Evolutionary conservation across 805 yeast species (phyloP).

Genomic region (Maudiozyma barnettii): DNA sequence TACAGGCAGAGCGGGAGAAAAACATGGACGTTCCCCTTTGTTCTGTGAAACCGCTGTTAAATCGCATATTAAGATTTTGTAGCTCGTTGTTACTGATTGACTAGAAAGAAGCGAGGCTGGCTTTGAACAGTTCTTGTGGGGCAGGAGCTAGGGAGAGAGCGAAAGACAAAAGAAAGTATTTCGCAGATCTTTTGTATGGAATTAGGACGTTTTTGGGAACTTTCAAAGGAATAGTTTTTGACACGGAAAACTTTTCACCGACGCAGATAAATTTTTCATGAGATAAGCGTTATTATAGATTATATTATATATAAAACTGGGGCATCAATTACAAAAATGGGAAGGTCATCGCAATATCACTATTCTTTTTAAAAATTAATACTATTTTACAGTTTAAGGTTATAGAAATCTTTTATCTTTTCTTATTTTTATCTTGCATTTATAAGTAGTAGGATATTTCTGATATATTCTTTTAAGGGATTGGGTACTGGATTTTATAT

Average conservation of each 20-base stretch:
- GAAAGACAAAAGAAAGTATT: too few relatives aligned
- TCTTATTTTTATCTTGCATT: background rate
- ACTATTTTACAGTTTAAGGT: too few relatives aligned
- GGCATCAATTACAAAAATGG: background rate
- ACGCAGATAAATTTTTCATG: conserved; percentile 4
- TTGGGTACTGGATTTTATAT: background rate
- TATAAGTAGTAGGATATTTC: background rate
- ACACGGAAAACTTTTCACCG: conserved; percentile 7
- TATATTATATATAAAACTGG: background rate
- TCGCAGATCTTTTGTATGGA: background rate
- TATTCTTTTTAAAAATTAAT: background rate
- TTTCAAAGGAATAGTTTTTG: background rate
- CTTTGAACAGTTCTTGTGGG: too few relatives aligned
- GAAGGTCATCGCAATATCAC: background rate
- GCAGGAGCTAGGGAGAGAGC: too few relatives aligned
- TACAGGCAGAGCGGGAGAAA: too few relatives aligned
- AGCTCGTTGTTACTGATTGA: too few relatives aligned
- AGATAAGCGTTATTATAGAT: background rate
- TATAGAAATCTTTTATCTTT: background rate
- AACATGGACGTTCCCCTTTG: too few relatives aligned
- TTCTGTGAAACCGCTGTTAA: too few relatives aligned
- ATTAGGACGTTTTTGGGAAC: background rate
- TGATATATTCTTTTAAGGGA: too few relatives aligned
- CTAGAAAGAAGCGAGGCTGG: too few relatives aligned
- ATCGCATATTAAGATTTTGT: too few relatives aligned